A percentile compares a stretch with the other conserved stretches of the same genome.
Evolutionary conservation across 2,329 filamentous ascomycete genomes (phyloP).

Genomic region (Beauveria rudraprayagi): DNA sequence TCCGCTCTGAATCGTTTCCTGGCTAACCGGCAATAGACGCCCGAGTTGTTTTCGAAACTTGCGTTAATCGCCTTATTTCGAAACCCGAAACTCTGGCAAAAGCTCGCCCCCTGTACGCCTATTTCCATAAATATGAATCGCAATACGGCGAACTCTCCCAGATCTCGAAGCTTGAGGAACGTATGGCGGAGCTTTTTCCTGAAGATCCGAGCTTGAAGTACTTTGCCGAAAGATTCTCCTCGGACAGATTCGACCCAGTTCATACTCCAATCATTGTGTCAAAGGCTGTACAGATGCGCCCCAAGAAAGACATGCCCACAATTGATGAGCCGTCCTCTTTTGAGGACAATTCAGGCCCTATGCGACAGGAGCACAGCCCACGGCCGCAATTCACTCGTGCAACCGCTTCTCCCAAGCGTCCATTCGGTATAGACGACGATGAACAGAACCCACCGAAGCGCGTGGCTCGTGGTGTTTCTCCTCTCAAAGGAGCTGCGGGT

Average conservation of each 20-base stretch:
- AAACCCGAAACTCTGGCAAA: conserved; percentile 68
- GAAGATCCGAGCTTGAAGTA: conserved; percentile 69
- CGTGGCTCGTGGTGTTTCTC: conserved; percentile 80
- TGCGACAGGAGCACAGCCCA: conserved; percentile 34
- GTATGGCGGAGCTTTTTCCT: conserved; percentile 91
- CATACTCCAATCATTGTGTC: conserved; percentile 77
- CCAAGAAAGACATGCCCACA: conserved; percentile 47
- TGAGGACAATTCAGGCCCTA: conserved; percentile 36
- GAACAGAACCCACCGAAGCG: conserved; percentile 73
- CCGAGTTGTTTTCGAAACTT: conserved; percentile 90
- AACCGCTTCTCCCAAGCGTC: conserved; percentile 52
- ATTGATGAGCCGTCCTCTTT: conserved; percentile 43
- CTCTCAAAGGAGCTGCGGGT: conserved; percentile 82
- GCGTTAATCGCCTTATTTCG: conserved; percentile 70
- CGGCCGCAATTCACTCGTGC: conserved; percentile 38
- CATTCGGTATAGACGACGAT: conserved; percentile 62
- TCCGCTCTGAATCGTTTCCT: neutral
- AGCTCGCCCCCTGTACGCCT: conserved; percentile 77
- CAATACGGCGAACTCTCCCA: conserved; percentile 89
- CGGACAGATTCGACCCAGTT: conserved; percentile 69
- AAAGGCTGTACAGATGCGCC: conserved; percentile 65
- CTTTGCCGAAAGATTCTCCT: conserved; percentile 70
- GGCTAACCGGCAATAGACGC: conserved; percentile 55
- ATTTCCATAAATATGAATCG: conserved; percentile 93
- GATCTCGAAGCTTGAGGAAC: conserved; percentile 80